Evolutionary conservation across 2,329 filamentous ascomycete genomes (phyloP), one percentile per base, ranked within the genome.

Genomic region (Zasmidium angulare): DNA sequence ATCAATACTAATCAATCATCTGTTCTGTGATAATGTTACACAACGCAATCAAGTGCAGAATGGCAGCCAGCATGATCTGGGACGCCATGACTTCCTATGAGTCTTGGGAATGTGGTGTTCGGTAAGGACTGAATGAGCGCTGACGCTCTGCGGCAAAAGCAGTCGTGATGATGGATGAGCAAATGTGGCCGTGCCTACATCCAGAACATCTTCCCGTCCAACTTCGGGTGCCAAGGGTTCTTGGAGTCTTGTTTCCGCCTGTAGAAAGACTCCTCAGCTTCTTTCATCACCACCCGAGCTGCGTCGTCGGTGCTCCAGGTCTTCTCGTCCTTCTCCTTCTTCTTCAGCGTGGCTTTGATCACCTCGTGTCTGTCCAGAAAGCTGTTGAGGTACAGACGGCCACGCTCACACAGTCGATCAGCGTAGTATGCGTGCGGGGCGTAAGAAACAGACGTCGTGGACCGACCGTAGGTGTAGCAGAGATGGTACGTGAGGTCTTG

Each of bases 391-490:
- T 73, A 76, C n/a, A 19, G 20, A 1, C 68, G 61, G 0, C 66
- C 75, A 1, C 75, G 71, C 17, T 77, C 75, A 60, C 75, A 77
- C 1, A 78, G 69, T 1, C 69, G 68, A 53, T 78, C 74, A 7
- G 76, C 75, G 56, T 74, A 74, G 69, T 78, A 77, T 0, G 76
- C 70, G 0, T 75, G 74, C 0, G 72, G 49, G 2, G 63, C 68
- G 50, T 77, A 77, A 0, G 73, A 75, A 0, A 77, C 72, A 0
- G 64, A 68, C 2, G 53, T 60, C 0, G 68, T 72, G 0, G 73
- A 62, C 1, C 71, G 66, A 7, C 66, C 70, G 53, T 74, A 78
- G 3, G 67, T 65, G 64, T 68, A 73, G 68, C 71, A 76, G 20
- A 78, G 60, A 0, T 60, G 36, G 58, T 73, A 66, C 0, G 73